Base-by-base conservation (phyloP, 306 rosid genomes). In the Malus fusca region DNA sequence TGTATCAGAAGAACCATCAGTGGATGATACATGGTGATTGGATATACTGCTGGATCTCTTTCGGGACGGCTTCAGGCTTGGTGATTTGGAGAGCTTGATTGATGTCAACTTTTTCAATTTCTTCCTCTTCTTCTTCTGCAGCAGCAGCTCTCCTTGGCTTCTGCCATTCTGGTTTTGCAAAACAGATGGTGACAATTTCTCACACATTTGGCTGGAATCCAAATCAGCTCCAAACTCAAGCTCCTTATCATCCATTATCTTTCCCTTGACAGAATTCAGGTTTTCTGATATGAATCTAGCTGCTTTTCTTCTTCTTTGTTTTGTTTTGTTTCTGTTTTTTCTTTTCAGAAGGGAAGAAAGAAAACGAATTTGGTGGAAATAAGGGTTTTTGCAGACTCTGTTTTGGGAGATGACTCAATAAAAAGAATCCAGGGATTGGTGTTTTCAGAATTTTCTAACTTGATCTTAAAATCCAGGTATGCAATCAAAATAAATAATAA, bases 91-190 rank as follows among this genome's bases (percentile, higher is more conserved):
- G 63, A 92, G 82, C 88, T 84, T 89, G 73, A 87, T 81, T 77
- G 97, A 86, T 33, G 85, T 84, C 69, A 86, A 55, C 77, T 85
- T 90, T 83, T 82, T 92, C 77, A 80, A 44, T 64, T 83, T 91
- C 84, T 71, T 90, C 84, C 65, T 43, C 46, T 5, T 48, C 53
- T 48, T 48, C 53, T 14, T 14, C 55, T 15, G 86, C 55, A 84
- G 72, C 66, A 88, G 87, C 28, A 68, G 60, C 71, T 66, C 77
- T 76, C 64, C 84, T 53, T 37, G 66, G 69, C 75, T 66, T 69
- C 75, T 30, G 30, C 69, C 48, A 30, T 64, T 81, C 23, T 73
- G 68, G 28, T 81, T 64, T 56, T 52, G 72, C 60, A 23, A 52
- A 68, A 72, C 55, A 72, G 77, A 72, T 14, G 55, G 55, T 59